Evolutionary conservation across 129 eudicot species (phyloP), one percentile per base, ranked within the genome.

Genomic region (Oenanthe sinensis): DNA sequence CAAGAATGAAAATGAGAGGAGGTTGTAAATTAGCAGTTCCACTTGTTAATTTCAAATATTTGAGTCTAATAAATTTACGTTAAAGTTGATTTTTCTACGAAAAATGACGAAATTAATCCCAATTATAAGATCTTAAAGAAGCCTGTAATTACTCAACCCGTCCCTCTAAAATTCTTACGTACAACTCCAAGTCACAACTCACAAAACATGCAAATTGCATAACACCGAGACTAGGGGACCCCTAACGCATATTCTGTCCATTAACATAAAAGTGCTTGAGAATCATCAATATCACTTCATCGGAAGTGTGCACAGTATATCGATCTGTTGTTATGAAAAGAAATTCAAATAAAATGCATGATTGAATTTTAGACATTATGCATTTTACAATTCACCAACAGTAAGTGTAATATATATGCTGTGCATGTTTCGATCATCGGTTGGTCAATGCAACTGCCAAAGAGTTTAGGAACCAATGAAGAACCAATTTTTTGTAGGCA

Each of bases 271-370:
- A 71, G 80, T 40, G 72, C 43, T 39, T 16, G 71, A 60, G 71
- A 40, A 77, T 77, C 80, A 60, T 77, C 73, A n/a, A 42, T 60
- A 77, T 77, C 80, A 77, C 50, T 22, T 37, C 44, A 49, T 40
- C 17, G 2, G 52, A 36, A 72, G 76, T 72, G 76, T 72, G 26
- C 17, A 33, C 36, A 33, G 5, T 19, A 71, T 37, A n/a, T n/a
- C n/a, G n/a, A n/a, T n/a, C 48, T 70, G 75, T 71, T 40, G 28
- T 50, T 17, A 4, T 15, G 55, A 49, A 5, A 54, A 22, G 8
- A 20, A 71, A 71, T 36, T 72, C 19, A 22, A 43, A 9, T n/a
- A 17, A 11, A 10, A 28, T 36, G 6, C 5, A 72, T 72, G 33
- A 72, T 72, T 45, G 30, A 42, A 72, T n/a, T 5, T 6, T 4